Evolutionary conservation across 2,329 filamentous ascomycete genomes (phyloP), one percentile per base, ranked within the genome.

Genomic region (Colletotrichum incanum): DNA sequence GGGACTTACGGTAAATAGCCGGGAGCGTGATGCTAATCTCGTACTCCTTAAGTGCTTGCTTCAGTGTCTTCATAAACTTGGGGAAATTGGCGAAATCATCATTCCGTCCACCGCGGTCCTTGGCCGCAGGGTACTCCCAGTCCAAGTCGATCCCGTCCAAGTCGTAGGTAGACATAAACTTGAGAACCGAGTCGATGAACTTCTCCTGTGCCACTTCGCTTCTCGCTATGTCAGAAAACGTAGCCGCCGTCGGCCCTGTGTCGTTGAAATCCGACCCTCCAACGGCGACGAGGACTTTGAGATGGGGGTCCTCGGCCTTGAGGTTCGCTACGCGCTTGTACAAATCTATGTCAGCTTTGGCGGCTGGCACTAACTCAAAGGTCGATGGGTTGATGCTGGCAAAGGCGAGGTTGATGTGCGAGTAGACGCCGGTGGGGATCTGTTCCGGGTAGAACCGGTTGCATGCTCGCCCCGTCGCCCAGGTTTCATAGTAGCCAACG

Each of bases 121-220:
- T 76, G 5, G 83, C 82, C 0, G 58, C 76, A 0, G 77, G 79
- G 55, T 78, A 78, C 47, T 77, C 56, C 85, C 85, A 87, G 72
- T 87, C 83, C 20, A 87, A 74, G 63, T 87, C 84, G 3, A 86
- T 77, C 2, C 84, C 84, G 72, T 84, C 82, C 60, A 87, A 85
- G 1, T 77, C 78, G 73, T 85, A 86, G 12, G 77, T 80, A 1
- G 74, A 43, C 75, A 87, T 78, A 73, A 88, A 87, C 0, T 66
- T 55, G 1, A 81, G 71, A 0, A 86, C 72, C 0, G 78, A 81
- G 1, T 76, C 71, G 65, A 83, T 79, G 73, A 87, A 88, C 0
- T 71, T 74, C 0, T 71, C 52, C 23, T 80, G 78, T n/a, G 78
- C 81, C 3, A 71, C 63, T 12, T 76, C 31, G 2, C 74, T 76